Evolutionary conservation across 129 eudicot species (phyloP), one percentile per base, ranked within the genome.

Genomic region (Centrapalus pauciflorus): DNA sequence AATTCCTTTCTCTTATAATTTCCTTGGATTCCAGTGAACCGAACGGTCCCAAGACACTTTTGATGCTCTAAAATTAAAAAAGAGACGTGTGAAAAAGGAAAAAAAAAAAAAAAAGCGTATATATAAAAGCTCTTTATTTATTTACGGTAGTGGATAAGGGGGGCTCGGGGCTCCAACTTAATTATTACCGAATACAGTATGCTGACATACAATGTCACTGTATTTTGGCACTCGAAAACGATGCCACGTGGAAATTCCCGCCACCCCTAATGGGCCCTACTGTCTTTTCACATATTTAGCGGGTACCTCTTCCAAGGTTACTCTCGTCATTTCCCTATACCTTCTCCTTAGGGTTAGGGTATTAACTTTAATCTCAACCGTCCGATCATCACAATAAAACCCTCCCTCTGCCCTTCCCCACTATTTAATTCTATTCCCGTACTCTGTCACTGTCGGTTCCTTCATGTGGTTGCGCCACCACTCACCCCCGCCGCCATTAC

Each of bases 361-460:
- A 46, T 51, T 7, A 24, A 9, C 13, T 16, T 11, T 7, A 21
- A 45, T 72, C 43, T 14, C 55, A 72, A 3, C 71, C 77, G 71
- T 72, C 51, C 71, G 77, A 62, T 51, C 64, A 6, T 37, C 32
- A 72, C 23, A 55, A 61, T 46, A 4, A 26, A 21, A 4, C 66
- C 25, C 38, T 29, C 49, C 25, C 12, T 8, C 3, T 3, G 1
- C 12, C 2, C 30, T 13, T 43, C 16, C 40, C 30, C 67, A 70
- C 48, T 30, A 70, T 70, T 45, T 70, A 43, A 41, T 20, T 29
- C 40, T 19, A 37, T 5, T 11, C 25, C 59, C 7, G 13, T 29
- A 16, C 72, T 50, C 72, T 67, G 73, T 67, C 64, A 52, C 63
- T 54, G 63, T 67, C 73, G 63, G 73, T 52, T 35, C 32, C 34